phyloP scores from a whole-genome alignment of 768 basidiomycete genomes.

The Boletus barrowsii region DNA sequence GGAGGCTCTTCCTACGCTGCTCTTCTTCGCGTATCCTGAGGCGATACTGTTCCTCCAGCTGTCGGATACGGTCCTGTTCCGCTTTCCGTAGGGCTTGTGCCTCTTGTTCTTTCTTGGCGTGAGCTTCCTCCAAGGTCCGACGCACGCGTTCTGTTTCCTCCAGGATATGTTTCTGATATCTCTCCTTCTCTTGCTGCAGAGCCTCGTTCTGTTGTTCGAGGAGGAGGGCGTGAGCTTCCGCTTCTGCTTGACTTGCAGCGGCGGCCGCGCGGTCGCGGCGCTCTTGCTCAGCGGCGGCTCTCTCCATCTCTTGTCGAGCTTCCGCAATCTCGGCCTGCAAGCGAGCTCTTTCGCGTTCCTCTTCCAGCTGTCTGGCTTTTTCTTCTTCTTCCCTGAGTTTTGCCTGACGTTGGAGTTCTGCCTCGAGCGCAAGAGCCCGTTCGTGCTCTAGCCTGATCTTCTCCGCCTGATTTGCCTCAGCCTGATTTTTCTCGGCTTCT shows the following conservation, averaged over 20 bases:
- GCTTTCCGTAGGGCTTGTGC: slow-evolving; percentile 13
- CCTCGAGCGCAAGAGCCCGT: slow-evolving; percentile 29
- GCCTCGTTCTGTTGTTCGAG: slow-evolving; percentile 23
- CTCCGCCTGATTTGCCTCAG: slow-evolving; percentile 24
- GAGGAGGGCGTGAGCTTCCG: slow-evolving; percentile 22
- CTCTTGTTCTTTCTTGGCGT: slow-evolving; percentile 26
- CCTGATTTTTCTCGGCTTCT: slow-evolving; percentile 22
- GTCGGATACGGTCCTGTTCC: slow-evolving; percentile 25
- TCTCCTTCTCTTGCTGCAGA: slow-evolving; percentile 25
- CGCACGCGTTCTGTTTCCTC: slow-evolving; percentile 29
- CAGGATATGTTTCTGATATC: slow-evolving; percentile 18
- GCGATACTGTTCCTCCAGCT: slow-evolving; percentile 28
- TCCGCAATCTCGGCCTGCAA: slow-evolving; percentile 29
- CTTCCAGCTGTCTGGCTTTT: slow-evolving; percentile 13
- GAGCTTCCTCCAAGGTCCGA: slow-evolving; percentile 23
- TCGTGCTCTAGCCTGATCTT: slow-evolving; percentile 28
- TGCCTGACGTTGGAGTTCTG: slow-evolving; percentile 27
- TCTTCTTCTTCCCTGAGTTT: slow-evolving; percentile 28
- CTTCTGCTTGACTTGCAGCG: slow-evolving; percentile 23
- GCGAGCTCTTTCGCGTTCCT: slow-evolving; percentile 29
- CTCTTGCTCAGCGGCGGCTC: slow-evolving; percentile 22
- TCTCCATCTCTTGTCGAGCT: slow-evolving; percentile 26
- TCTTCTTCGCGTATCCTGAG: slow-evolving; percentile 31
- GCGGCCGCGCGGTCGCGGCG: slow-evolving; percentile 25
- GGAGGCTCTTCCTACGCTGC: slow-evolving; percentile 19